Evolutionary conservation across 257 asterid genomes (phyloP).

Genomic region (Solanum clarkiae): DNA sequence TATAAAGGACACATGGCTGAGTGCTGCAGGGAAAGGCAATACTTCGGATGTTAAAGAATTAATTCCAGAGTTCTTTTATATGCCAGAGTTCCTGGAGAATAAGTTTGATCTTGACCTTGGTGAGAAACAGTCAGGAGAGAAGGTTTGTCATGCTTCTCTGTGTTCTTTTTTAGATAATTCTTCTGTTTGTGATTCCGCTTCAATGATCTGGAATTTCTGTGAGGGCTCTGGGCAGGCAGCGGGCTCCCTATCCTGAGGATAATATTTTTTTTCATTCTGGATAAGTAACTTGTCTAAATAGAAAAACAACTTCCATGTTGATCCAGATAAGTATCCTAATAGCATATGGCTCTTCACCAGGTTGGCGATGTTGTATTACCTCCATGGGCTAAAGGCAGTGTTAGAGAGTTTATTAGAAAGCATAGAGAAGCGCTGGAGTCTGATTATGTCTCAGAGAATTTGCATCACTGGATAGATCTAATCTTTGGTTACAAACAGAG

Average conservation of each 20-base stretch:
- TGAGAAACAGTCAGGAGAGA: constrained; percentile 99
- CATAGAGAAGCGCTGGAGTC: constrained; percentile 99
- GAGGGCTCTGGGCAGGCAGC: too few relatives aligned
- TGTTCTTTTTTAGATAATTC: not conserved
- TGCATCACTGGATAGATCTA: constrained; percentile 99
- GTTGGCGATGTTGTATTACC: constrained; percentile 90
- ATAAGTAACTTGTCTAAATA: not conserved
- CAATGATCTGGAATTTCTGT: too few relatives aligned
- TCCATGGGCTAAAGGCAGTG: constrained; percentile 94
- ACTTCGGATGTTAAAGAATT: constrained; percentile 98
- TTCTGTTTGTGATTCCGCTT: not conserved
- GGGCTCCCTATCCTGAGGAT: too few relatives aligned
- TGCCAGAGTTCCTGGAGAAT: constrained; percentile 93
- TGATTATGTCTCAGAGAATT: constrained; percentile 88
- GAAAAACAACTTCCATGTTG: not conserved
- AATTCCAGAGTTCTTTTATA: constrained; percentile 91
- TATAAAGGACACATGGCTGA: constrained; percentile 81
- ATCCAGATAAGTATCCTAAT: constrained; percentile 7
- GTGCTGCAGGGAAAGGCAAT: constrained; percentile 98
- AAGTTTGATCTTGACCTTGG: constrained; percentile 91
- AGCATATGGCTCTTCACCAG: constrained; percentile 30
- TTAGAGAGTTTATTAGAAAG: constrained; percentile 79
- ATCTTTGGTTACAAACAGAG: constrained; percentile 93
- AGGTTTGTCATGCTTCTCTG: constrained; percentile 39
- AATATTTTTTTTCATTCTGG: too few relatives aligned